phyloP scores from a whole-genome alignment of 176 grass and related monocot species.

The Otatea glauca region DNA sequence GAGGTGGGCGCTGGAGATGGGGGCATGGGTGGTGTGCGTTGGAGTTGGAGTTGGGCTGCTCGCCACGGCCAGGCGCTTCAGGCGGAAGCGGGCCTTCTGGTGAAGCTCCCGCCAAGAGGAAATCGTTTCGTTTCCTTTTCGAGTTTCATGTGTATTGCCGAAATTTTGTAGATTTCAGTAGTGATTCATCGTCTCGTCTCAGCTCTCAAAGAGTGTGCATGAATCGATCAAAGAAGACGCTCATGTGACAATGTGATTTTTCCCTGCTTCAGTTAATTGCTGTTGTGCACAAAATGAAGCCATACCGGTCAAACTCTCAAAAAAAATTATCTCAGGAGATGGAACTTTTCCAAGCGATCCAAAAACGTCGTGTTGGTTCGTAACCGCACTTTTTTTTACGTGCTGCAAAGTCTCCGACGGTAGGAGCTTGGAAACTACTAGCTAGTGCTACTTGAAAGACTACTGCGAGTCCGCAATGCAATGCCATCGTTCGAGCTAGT shows the following conservation, averaged over 20 bases:
- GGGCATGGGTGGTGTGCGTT: slow-evolving; percentile 64
- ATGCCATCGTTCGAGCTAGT: too few relatives aligned
- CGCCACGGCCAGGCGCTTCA: slow-evolving; percentile 40
- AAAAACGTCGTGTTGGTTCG: too few relatives aligned
- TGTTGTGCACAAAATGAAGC: neutral
- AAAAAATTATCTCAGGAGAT: too few relatives aligned
- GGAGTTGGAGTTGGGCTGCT: slow-evolving; percentile 55
- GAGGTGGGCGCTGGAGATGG: slow-evolving; percentile 70
- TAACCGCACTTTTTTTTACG: too few relatives aligned
- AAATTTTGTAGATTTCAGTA: neutral
- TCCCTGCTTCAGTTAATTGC: too few relatives aligned
- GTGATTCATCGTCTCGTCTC: neutral
- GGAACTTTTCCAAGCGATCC: too few relatives aligned
- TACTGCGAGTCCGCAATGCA: too few relatives aligned
- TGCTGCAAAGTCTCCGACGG: too few relatives aligned
- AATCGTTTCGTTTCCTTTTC: neutral
- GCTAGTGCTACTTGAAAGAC: too few relatives aligned
- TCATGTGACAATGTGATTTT: too few relatives aligned
- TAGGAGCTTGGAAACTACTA: too few relatives aligned
- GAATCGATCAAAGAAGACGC: neutral
- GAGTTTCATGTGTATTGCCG: neutral
- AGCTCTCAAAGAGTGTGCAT: neutral
- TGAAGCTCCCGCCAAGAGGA: neutral
- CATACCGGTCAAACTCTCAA: too few relatives aligned
- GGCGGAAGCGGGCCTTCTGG: slow-evolving; percentile 40